These are phyloP conservation scores for Thielaviopsis punctulata DNA, from an alignment of 2,329 filamentous ascomycete genomes.

Conservation along the genomic window DNA sequence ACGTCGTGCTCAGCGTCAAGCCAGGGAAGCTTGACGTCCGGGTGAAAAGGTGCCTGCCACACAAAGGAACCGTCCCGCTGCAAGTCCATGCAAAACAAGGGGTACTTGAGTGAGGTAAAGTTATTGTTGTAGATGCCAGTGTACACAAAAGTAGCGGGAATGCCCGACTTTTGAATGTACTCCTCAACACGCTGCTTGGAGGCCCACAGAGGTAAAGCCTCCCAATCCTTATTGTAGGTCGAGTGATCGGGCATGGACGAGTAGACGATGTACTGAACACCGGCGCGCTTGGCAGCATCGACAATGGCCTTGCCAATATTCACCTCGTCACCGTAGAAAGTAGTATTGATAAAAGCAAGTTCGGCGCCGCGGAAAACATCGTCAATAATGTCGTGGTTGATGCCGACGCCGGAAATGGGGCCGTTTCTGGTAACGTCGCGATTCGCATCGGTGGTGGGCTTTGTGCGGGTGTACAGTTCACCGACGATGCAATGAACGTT, in stretches of 20 bases:
- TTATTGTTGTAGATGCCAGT: conserved; percentile 99
- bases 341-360: conserved; percentile 93
- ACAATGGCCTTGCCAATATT: conserved; percentile 77
- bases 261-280: conserved; percentile 85
- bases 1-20: conserved; percentile 93
- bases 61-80: conserved; percentile 69
- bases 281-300: conserved; percentile 69
- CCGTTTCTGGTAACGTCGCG: conserved; percentile 52
- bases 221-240: conserved; percentile 59
- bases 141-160: conserved; percentile 86
- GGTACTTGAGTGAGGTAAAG: conserved; percentile 83
- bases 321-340: conserved; percentile 88
- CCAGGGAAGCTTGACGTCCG: conserved; percentile 79
- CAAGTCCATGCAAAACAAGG: conserved; percentile 88
- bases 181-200: conserved; percentile 87
- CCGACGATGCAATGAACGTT: conserved; percentile 53
- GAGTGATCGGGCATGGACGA: conserved; percentile 94
- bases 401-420: conserved; percentile 43
- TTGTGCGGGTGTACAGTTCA: conserved; percentile 42
- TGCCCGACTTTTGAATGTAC: conserved; percentile 64
- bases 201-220: conserved; percentile 74
- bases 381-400: conserved; percentile 56
- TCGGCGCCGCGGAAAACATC: conserved; percentile 70
- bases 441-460: conserved; percentile 28
- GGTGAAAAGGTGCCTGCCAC: conserved; percentile 90